Evolutionary conservation across 345 rosid genomes (phyloP), one percentile per base, ranked within the genome.

Genomic region (Nasturtium officinale): DNA sequence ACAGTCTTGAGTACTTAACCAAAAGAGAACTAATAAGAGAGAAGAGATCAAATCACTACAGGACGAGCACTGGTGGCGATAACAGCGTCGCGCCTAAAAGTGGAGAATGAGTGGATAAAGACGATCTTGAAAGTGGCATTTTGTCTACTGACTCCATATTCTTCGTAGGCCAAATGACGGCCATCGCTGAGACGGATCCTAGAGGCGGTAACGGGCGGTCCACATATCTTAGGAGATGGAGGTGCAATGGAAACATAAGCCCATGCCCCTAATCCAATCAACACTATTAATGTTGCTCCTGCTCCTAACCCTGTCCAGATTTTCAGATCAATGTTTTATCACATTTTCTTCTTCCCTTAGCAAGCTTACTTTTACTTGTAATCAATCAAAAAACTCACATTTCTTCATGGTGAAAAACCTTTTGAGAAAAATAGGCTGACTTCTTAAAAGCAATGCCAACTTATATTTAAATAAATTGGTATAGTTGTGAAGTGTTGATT

Each of bases 131-230:
- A 62, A 57, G 74, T 88, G 50, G 94, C 89, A 6, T 38, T 57
- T 20, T 82, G 82, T 75, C 74, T 86, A 16, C 85, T 79, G 43
- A 71, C 81, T 52, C 90, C 90, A 38, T 82, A 59, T 69, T 88
- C 93, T 75, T 78, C 58, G 76, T 86, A 86, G 52, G 90, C 87
- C 26, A 88, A 76, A 61, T 78, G 64, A 61, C 93, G 86, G 18
- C 93, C 87, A 76, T 86, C 87, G 61, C 76, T 72, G 15, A 88
- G 85, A 73, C 78, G 78, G 71, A 83, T 79, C 77, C 93, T 79
- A 3, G 86, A 77, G 18, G 86, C 82, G 38, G 87, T 85, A 12
- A 86, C 56, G 28, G 84, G 72, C 7, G 84, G 89, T 8, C 86
- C 89, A 1, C 81, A 72, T 56, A 10, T 67, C 76, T 69, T 83